These are phyloP conservation scores for Cyclotella cryptica DNA, from an alignment of 108 stramenopile species.

Conservation along the genomic window DNA sequence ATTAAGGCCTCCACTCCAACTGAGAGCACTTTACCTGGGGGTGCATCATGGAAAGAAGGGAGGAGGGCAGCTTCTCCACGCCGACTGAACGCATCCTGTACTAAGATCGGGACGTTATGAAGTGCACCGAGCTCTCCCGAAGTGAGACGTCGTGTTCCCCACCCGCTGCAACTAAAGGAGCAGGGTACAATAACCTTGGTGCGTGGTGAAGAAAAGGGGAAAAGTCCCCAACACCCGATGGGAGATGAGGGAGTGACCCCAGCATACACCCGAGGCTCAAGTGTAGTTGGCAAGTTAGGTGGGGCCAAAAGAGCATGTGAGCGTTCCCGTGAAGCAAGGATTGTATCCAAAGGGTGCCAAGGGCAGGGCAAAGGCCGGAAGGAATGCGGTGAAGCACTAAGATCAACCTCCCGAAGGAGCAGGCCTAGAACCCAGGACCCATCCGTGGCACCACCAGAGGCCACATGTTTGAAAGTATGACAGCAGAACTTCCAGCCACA, in stretches of 20 bases:
- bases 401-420: too few relatives aligned
- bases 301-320: too few relatives aligned
- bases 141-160: not conserved
- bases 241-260: not conserved
- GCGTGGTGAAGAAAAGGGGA: not conserved
- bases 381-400: too few relatives aligned
- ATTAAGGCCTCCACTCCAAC: slow-evolving; percentile 1
- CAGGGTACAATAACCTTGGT: not conserved
- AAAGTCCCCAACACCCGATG: not conserved
- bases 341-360: too few relatives aligned
- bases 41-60: not conserved
- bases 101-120: slow-evolving; percentile 11
- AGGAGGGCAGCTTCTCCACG: not conserved
- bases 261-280: not conserved
- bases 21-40: slow-evolving; percentile 2
- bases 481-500: too few relatives aligned
- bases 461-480: too few relatives aligned
- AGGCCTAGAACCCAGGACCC: too few relatives aligned
- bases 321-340: too few relatives aligned
- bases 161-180: not conserved
- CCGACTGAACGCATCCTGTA: not conserved
- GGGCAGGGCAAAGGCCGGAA: too few relatives aligned
- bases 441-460: too few relatives aligned
- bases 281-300: too few relatives aligned
- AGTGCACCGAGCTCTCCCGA: not conserved